Evolutionary conservation across 441 rosid species (phyloP).

Genomic region (Corymbia calophylla): DNA sequence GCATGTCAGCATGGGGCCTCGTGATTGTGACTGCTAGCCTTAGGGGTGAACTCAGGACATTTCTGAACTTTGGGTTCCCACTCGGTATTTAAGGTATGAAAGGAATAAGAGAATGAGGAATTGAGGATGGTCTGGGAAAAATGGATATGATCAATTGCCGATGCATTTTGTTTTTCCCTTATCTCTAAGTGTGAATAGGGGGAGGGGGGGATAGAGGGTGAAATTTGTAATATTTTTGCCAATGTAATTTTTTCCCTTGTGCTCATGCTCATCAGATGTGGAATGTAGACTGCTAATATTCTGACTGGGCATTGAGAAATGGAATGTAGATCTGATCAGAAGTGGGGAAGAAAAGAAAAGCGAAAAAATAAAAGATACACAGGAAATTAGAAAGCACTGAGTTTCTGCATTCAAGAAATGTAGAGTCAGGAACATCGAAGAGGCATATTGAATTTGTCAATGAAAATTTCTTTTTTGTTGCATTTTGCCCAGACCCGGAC

Average conservation of each 20-base stretch:
- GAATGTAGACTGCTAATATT: constrained; percentile 11
- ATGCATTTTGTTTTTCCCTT: background rate
- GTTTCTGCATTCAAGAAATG: constrained; percentile 41
- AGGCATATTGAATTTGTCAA: constrained; percentile 37
- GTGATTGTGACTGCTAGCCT: constrained; percentile 92
- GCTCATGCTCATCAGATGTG: constrained; percentile 30
- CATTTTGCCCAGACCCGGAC: background rate
- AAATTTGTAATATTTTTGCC: constrained; percentile 46
- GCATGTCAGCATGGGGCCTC: constrained; percentile 70
- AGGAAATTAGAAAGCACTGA: constrained; percentile 30
- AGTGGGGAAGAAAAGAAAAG: background rate
- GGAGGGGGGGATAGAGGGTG: constrained; percentile 46
- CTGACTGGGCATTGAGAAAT: constrained; percentile 27
- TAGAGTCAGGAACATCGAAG: constrained; percentile 46
- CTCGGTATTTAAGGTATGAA: constrained; percentile 37
- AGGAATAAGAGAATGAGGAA: background rate
- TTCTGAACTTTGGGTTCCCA: constrained; percentile 92
- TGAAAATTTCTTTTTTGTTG: constrained; percentile 48
- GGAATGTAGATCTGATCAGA: constrained; percentile 38
- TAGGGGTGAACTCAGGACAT: constrained; percentile 79
- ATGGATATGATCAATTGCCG: background rate
- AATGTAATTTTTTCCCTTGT: constrained; percentile 26
- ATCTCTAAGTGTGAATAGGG: constrained; percentile 36
- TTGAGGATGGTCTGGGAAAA: background rate
- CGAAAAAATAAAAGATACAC: constrained; percentile 15